Conservation (phyloP, 2,329 filamentous ascomycete species). For the Penicillium digitatum region DNA sequence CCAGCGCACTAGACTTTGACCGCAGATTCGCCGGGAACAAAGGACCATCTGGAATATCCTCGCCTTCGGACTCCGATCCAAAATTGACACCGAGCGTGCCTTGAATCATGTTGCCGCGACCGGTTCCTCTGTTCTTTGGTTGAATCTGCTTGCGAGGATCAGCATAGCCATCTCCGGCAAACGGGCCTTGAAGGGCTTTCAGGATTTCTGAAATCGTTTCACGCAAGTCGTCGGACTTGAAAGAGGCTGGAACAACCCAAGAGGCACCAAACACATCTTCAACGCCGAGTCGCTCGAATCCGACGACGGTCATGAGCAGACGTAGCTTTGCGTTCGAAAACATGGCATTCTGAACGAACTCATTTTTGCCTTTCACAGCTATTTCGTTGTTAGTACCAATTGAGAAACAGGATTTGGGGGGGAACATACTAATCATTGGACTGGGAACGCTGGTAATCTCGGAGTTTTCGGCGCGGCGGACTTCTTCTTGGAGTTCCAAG, state of each 20-base stretch:
- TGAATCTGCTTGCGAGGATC: slow-evolving; percentile 75
- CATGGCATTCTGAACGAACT: slow-evolving; percentile 66
- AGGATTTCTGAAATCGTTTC: slow-evolving; percentile 69
- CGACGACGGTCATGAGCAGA: slow-evolving; percentile 73
- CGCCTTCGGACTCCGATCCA: slow-evolving; percentile 66
- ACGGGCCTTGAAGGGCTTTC: slow-evolving; percentile 72
- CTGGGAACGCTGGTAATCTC: slow-evolving; percentile 25
- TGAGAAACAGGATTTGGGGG: background rate
- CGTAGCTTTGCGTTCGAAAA: slow-evolving; percentile 88
- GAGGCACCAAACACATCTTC: slow-evolving; percentile 71
- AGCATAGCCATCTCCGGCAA: slow-evolving; percentile 69
- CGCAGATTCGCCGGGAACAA: slow-evolving; percentile 60
- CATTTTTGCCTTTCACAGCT: slow-evolving; percentile 62
- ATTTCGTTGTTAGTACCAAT: slow-evolving; percentile 7
- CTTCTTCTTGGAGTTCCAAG: slow-evolving; percentile 71
- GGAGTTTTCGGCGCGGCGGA: slow-evolving; percentile 47
- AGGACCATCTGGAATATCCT: slow-evolving; percentile 55
- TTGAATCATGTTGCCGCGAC: slow-evolving; percentile 28
- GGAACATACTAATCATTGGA: slow-evolving; percentile 47
- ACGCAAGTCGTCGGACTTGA: slow-evolving; percentile 63
- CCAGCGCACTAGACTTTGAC: slow-evolving; percentile 51
- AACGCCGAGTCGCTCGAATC: slow-evolving; percentile 60
- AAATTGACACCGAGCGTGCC: slow-evolving; percentile 54
- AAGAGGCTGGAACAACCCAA: slow-evolving; percentile 69
- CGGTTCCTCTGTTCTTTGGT: slow-evolving; percentile 55